Conservation (phyloP, 805 yeast species). For the Dipodascus albidus region DNA sequence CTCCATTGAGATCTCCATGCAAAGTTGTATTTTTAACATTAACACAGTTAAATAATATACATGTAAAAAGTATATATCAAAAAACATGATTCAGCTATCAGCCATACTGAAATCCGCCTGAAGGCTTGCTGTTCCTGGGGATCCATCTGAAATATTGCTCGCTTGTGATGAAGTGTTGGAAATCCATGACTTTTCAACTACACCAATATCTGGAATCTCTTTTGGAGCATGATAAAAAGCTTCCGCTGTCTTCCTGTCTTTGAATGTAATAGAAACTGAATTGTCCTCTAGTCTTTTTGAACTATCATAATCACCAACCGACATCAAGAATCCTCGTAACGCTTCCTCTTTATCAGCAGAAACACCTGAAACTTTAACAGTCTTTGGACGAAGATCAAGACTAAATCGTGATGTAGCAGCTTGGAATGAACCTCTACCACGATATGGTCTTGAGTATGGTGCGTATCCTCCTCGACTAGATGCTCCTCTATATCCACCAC, state of each 20-base stretch:
- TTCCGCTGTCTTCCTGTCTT: slow-evolving; percentile 30
- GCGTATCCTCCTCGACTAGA: slow-evolving; percentile 15
- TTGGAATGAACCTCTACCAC: slow-evolving; percentile 12
- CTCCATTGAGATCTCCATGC: no score
- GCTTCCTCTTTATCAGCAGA: slow-evolving; percentile 23
- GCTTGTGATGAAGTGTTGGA: neutral
- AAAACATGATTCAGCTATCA: no score
- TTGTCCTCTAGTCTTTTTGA: slow-evolving; percentile 10
- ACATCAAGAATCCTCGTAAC: slow-evolving; percentile 21
- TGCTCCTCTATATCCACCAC: slow-evolving; percentile 15
- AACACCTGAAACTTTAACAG: slow-evolving; percentile 24
- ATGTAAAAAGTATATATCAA: no score
- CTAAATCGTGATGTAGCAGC: slow-evolving; percentile 16
- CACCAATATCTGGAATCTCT: slow-evolving; percentile 22
- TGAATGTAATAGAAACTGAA: slow-evolving; percentile 20
- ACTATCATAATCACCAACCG: slow-evolving; percentile 19
- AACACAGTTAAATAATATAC: no score
- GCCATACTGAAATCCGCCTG: no score
- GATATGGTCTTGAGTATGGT: slow-evolving; percentile 19
- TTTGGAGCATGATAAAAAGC: slow-evolving; percentile 19
- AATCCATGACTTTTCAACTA: slow-evolving; percentile 21
- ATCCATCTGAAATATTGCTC: no score
- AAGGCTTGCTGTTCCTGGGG: no score
- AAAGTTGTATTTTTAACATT: no score
- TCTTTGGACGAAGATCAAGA: slow-evolving; percentile 30